Base-by-base conservation (phyloP, 78 protist species). In the Cyanophora paradoxa region DNA sequence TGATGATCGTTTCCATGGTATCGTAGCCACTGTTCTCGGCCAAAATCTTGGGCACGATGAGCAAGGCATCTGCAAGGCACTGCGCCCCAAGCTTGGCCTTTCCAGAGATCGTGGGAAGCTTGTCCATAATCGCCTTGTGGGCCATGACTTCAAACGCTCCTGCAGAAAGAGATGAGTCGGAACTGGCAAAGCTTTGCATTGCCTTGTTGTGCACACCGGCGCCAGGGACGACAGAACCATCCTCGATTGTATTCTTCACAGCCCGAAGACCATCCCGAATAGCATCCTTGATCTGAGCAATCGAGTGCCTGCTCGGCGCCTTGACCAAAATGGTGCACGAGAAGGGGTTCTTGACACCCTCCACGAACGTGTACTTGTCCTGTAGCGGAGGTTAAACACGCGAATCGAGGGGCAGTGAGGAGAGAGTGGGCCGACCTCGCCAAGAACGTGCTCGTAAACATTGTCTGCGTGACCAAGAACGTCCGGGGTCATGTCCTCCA, bases 221-320 rank as follows among this genome's bases (percentile, higher is more conserved):
- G 26, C 99, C 99, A 30, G 97, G 94, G 8, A 97, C 84, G 6
- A 95, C 90, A 44, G 61, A 11, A 46, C 65, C 65, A 70, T 91
- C 97, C 73, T 90, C 98, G 39, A 94, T 65, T n/a, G 97, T 86
- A 72, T 98, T 94, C 73, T 88, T 85, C 39, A 95, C 98, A 5
- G 99, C 95, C 39, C 99, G 96, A 20, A 95, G 92, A 41, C 99
- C 99, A 54, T 98, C 99, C 41, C 98, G 86, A 20, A 96, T 79
- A 64, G 99, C 99, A 4, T 98, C 99, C 88, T 95, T 84, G 82
- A 93, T 83, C 86, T 95, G 99, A 2, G 72, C 90, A 82, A 98
- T 88, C 34, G 93, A 89, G 90, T 96, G 96, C 75, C 82, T 78
- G 88, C 78, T 90, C 71, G 99, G 96, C 34, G 98, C 98, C 87